phyloP scores from a whole-genome alignment of 768 basidiomycete species.

The Amanita phalloides region DNA sequence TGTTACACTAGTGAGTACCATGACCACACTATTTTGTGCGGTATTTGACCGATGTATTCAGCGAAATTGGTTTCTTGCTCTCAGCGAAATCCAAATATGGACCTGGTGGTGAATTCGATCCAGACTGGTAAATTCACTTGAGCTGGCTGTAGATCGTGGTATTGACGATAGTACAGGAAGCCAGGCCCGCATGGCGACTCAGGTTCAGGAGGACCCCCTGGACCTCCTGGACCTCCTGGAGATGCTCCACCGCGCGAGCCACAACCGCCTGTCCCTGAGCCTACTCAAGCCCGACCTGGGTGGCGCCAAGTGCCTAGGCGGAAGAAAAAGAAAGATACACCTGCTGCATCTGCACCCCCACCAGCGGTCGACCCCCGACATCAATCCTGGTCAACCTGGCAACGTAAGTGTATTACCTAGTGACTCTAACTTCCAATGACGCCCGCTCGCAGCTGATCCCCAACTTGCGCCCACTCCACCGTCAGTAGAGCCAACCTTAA shows the following conservation, averaged over 20 bases:
- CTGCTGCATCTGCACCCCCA: conserved; percentile 18
- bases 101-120: conserved; percentile 79
- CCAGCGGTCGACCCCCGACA: conserved; percentile 28
- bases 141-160: background rate
- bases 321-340: conserved; percentile 35
- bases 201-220: conserved; percentile 15
- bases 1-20: conserved; percentile 61
- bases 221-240: conserved; percentile 19
- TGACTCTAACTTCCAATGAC: conserved; percentile 1
- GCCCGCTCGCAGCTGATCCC: conserved; percentile 41
- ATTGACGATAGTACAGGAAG: conserved; percentile 21
- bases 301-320: conserved; percentile 49
- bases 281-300: conserved; percentile 41
- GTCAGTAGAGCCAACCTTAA: conserved; percentile 44
- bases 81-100: conserved; percentile 66
- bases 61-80: conserved; percentile 68
- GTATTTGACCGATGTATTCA: conserved; percentile 15
- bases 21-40: background rate
- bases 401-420: conserved; percentile 36
- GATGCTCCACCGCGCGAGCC: conserved; percentile 22
- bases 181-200: conserved; percentile 17
- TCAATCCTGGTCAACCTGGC: conserved; percentile 58
- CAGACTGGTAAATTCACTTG: conserved; percentile 51
- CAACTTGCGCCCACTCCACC: conserved; percentile 47
- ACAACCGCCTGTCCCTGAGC: conserved; percentile 26